Conservation (phyloP, 495 filamentous ascomycete species). For the Lophiotrema nucula region DNA sequence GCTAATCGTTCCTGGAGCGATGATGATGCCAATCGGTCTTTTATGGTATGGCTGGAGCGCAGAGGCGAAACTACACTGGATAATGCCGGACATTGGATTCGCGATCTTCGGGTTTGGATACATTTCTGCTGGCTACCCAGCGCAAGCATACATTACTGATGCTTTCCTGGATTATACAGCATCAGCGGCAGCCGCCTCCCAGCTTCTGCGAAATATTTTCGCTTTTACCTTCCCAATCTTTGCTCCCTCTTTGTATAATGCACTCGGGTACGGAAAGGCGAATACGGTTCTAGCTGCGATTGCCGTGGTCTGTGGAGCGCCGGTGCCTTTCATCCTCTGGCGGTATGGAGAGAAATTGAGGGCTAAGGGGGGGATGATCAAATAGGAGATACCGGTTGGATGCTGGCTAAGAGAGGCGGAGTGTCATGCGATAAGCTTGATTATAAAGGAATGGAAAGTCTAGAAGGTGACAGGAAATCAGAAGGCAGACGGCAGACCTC, state of each 20-base stretch:
- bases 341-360: constrained; percentile 26
- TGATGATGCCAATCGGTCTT: constrained; percentile 49
- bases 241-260: constrained; percentile 16
- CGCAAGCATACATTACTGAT: constrained; percentile 44
- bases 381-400: no score
- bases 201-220: constrained; percentile 32
- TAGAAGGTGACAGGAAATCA: no score
- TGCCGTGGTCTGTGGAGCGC: constrained; percentile 14
- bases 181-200: constrained; percentile 39
- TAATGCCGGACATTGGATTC: constrained; percentile 43
- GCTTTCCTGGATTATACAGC: constrained; percentile 40
- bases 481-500: no score
- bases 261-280: constrained; percentile 24
- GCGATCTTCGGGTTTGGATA: constrained; percentile 21
- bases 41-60: constrained; percentile 55
- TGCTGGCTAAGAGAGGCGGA: no score
- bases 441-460: no score
- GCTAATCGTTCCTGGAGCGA: constrained; percentile 36
- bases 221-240: constrained; percentile 32
- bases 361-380: not conserved
- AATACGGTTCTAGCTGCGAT: constrained; percentile 29
- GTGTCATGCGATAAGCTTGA: no score
- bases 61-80: constrained; percentile 45
- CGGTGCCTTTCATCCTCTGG: constrained; percentile 20
- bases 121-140: constrained; percentile 23